Base-by-base conservation (phyloP, 306 rosid genomes). In the Chamaecrista fasciculata region DNA sequence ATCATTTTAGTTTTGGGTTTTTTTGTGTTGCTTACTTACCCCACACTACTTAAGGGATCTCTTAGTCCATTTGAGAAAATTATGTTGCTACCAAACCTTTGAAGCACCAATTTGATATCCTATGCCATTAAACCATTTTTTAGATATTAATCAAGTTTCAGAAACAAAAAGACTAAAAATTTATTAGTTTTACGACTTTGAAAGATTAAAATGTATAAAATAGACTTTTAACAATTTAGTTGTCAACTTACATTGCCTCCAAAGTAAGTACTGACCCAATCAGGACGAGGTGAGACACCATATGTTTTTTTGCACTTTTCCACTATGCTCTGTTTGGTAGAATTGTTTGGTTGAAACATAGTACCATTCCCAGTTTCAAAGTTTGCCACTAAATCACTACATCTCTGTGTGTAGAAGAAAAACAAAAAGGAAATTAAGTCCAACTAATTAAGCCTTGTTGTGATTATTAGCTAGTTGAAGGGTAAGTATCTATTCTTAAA, bases 21-120 rank as follows among this genome's bases (percentile, higher is more conserved):
- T 7, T 7, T 37, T 37, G 39, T 19, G 46, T 59, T 48, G 1
- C 11, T n/a, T 42, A 23, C 39, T 74, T 83, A 87, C 93, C 91
- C 89, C 69, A 82, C 87, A 29, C 43, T 75, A 39, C 93, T 83
- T 2, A 73, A 89, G 49, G 93, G 96, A 60, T 90, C 93, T 81
- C 50, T 79, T 6, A 90, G 80, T 47, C 93, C 96, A 76, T 90
- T 90, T 1, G 91, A 87, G 86, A 90, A 87, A 58, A 87, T 87
- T 25, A 90, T 87, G 76, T 85, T 87, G 84, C 93, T 85, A 1
- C 80, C 93, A 55, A 87, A 90, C 31, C 57, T 81, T 9, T 68
- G 71, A 40, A 89, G 93, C 7, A 75, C 51, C 70, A 78, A 34
- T 62, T 83, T 77, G 66, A 83, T 67, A 73, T 85, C 79, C 93